Base-by-base conservation (phyloP, 192 early-diverging fungal genomes). In the Podila minutissima region DNA sequence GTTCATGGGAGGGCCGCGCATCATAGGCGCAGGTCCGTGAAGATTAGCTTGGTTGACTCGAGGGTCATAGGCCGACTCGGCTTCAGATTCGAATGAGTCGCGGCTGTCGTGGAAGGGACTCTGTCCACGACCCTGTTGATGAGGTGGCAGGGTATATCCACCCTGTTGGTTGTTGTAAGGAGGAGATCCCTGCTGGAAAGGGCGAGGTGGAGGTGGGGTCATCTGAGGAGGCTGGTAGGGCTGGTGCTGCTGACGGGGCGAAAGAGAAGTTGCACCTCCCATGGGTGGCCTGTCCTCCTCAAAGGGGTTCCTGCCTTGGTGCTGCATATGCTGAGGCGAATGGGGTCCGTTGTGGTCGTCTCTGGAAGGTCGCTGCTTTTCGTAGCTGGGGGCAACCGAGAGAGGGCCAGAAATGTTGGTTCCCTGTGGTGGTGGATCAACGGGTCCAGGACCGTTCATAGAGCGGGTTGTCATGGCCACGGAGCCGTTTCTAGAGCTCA, bases 61-160 rank as follows among this genome's bases (percentile, higher is more conserved):
- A 19, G 75, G 75, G 57, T 78, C 75, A 49, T 72, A 78, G 19
- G 76, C 76, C 19, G 76, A 72, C 46, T 79, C 76, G 26, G 24
- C 48, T 29, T 79, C 76, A 19, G 76, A 79, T 20, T 72, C 69
- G 7, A 72, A 24, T n/a, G 76, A 79, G 9, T 67, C 65, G 28
- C 76, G 76, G 55, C 17, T 72, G 51, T 7, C 28, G 28, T 78
- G 69, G 51, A 65, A 66, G 26, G 63, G 62, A 35, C 64, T 69
- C 57, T 76, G 74, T n/a, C 15, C 33, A 9, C 38, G 67, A 4
- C 66, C 57, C 19, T 74, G 64, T 33, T 63, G 62, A 20, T 38
- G 35, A 38, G 62, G 62, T 35, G 29, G 35, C 62, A 63, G 28
- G 5, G 22, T 26, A 7, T 55, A 55, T 2, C 13, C 33, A 3